phyloP scores from a whole-genome alignment of 2,329 filamentous ascomycete genomes.

The Neocatenulostroma microsporum region DNA sequence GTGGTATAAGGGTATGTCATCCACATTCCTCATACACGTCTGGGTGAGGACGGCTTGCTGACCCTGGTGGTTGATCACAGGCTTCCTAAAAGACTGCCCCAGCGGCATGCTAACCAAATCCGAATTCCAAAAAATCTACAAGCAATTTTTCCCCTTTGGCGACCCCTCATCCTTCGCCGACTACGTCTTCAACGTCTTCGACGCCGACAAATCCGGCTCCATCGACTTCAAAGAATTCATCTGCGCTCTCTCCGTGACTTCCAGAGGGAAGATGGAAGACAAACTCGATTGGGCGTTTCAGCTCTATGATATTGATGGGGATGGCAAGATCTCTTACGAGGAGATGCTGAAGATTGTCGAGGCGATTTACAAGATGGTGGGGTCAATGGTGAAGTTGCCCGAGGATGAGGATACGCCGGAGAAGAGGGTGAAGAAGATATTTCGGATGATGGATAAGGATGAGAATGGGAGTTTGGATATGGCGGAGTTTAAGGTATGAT shows the following conservation, averaged over 20 bases:
- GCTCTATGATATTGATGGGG: conserved; percentile 96
- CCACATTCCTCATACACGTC: too few species aligned
- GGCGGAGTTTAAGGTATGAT: conserved; percentile 73
- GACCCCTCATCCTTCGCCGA: conserved; percentile 96
- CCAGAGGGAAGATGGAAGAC: conserved; percentile 97
- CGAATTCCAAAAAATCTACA: conserved; percentile 99
- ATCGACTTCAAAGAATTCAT: conserved; percentile 99
- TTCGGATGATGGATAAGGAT: conserved; percentile 99
- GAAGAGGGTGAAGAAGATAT: conserved; percentile 97
- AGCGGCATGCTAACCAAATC: conserved; percentile 95
- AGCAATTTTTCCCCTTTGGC: conserved; percentile 98
- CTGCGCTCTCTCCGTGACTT: conserved; percentile 92
- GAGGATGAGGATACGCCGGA: conserved; percentile 98
- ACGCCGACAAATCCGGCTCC: conserved; percentile 91
- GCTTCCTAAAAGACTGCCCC: conserved; percentile 96
- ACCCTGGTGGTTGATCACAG: too few species aligned
- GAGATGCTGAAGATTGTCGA: conserved; percentile 99
- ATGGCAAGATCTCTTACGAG: conserved; percentile 97
- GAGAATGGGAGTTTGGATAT: conserved; percentile 96
- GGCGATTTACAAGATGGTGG: conserved; percentile 99
- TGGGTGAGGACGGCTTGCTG: too few species aligned
- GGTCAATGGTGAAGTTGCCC: conserved; percentile 97
- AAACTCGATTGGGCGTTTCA: conserved; percentile 99
- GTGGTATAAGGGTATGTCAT: conserved; percentile 92
- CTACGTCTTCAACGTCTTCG: conserved; percentile 99